Base-by-base conservation (phyloP, 805 yeast genomes). In the Naumovozyma castellii region DNA sequence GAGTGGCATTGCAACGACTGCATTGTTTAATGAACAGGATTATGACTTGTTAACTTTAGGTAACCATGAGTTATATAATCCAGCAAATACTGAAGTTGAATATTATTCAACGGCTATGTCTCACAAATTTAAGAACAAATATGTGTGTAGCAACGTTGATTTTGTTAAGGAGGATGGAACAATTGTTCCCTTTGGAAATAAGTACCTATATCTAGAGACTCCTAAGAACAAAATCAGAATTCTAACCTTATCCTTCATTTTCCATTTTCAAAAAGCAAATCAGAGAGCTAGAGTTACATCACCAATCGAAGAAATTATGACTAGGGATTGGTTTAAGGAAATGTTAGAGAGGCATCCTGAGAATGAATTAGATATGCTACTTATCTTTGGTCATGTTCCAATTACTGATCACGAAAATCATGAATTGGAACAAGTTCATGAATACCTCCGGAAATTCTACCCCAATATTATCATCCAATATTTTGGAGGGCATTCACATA, bases 401-500 rank as follows among this genome's bases (percentile, higher is more conserved):
- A 74, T 78, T 0, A 61, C 64, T 2, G 68, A 66, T 43, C 37
- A 47, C 10, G 62, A 57, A 8, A 43, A 54, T 33, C 56, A 56
- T 18, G 69, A 65, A 44, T 50, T 68, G 3, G 47, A 56, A n/a
- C 40, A 50, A 44, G 44, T 69, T 1, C 73, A 69, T 44, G 33
- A 49, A 0, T 59, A 57, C 4, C 59, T 90, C 19, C 72, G 97
- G 43, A 43, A 56, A 18, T 64, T 61, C 19, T 82, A 74, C 50
- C 90, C 94, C 4, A 56, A 68, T 22, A 69, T 72, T 0, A 66
- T 77, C 0, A 82, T 90, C 39, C 95, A 86, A 57, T 84, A 82
- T 50, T 80, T 90, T 61, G 97, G 97, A 1, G 97, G 97, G 1
- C 97, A 90, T 61, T 78, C 94, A 20, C 97, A 90, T 56, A 77